Evolutionary conservation across 306 rosid genomes (phyloP), one percentile per base, ranked within the genome.

Genomic region (Hippophae rhamnoides): DNA sequence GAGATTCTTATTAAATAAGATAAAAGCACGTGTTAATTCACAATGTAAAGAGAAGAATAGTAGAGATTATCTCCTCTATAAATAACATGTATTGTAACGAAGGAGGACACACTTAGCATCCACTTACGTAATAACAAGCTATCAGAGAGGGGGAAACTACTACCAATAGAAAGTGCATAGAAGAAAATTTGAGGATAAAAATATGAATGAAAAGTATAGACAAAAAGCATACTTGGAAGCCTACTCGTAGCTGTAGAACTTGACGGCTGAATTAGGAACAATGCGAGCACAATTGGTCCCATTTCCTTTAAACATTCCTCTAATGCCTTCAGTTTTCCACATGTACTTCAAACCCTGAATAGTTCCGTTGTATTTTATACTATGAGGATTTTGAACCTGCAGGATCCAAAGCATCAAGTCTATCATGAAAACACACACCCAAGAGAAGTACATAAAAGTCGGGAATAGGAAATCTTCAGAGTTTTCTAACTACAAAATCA

Each of bases 271-370:
- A 72, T 85, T 85, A 13, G 89, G 89, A 64, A 85, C 61, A 54
- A 85, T 85, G 54, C 84, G 89, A 56, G 86, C 89, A 72, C 94
- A 82, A 47, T 85, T 82, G 41, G 89, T 85, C 68, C 94, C 89
- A 42, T 85, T 85, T 61, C 86, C 94, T 69, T 80, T 85, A 56
- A 82, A 80, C 84, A 82, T 12, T 64, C 89, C 84, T 66, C 77
- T 75, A 18, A 79, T 54, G 52, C 94, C 88, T 72, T 85, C 86
- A 9, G 71, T 70, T 60, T 56, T 75, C 84, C 86, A 82, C 72
- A 82, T 77, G 62, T 79, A 77, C 62, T 79, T 77, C 70, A 82
- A 71, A 9, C 94, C 89, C 70, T 77, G 84, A 72, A 79, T 62
- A 13, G 81, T 77, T 68, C 86, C 89, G 5, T 12, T 79, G 79